Evolutionary conservation across 176 grass and related monocot genomes (phyloP).

Genomic region (Zea luxurians): DNA sequence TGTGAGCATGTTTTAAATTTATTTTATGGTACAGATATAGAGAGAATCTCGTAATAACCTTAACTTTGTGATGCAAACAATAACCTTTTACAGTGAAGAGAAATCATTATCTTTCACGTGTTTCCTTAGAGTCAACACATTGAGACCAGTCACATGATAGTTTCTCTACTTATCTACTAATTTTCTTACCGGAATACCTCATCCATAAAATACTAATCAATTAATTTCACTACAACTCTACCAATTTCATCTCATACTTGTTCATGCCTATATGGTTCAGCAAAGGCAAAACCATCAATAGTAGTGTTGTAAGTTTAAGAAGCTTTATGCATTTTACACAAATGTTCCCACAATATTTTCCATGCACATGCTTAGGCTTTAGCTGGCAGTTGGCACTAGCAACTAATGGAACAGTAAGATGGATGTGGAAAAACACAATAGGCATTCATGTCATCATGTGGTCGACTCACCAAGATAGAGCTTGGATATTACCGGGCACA

Average conservation of each 20-base stretch:
- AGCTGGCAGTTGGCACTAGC: neutral
- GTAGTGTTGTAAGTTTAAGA: neutral
- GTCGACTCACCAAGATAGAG: too few species aligned
- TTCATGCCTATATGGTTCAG: neutral
- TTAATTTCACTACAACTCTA: neutral
- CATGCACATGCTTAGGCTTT: neutral
- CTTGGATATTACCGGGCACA: neutral
- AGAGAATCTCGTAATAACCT: neutral
- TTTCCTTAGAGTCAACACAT: neutral
- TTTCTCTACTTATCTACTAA: neutral
- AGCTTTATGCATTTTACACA: neutral
- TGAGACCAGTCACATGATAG: neutral
- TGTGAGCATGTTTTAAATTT: neutral
- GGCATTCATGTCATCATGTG: neutral
- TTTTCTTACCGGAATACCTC: neutral
- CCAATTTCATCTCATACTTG: neutral
- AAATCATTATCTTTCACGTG: neutral
- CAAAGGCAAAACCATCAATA: neutral
- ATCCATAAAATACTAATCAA: neutral
- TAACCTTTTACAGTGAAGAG: neutral
- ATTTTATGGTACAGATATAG: neutral
- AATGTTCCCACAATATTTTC: neutral
- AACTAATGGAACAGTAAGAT: neutral
- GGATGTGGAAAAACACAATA: neutral
- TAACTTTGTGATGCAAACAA: neutral